phyloP scores from a whole-genome alignment of 805 yeast genomes.

The Kluyveromyces nonfermentans region DNA sequence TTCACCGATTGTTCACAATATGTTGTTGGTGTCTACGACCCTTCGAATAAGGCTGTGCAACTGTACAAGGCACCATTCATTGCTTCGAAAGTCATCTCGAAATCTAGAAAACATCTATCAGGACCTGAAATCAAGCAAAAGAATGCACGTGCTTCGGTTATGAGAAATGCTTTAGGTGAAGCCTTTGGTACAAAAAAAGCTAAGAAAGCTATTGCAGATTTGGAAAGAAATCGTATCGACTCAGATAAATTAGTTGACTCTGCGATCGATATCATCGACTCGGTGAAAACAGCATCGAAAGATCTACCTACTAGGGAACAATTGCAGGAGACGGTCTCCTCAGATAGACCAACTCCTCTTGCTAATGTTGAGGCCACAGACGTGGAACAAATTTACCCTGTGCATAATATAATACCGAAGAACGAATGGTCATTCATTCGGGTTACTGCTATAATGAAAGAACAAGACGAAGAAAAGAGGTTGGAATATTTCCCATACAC shows the following conservation, averaged over 20 bases:
- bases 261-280: constrained; percentile 75
- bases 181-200: constrained; percentile 97
- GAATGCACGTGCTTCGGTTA: constrained; percentile 39
- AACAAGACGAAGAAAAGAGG: constrained; percentile 39
- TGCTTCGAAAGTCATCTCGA: constrained; percentile 54
- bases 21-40: constrained; percentile 71
- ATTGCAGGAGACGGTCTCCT: constrained; percentile 45
- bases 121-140: constrained; percentile 60
- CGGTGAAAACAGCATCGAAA: constrained; percentile 59
- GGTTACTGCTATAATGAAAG: constrained; percentile 51
- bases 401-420: constrained; percentile 58
- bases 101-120: constrained; percentile 42
- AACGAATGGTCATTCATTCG: constrained; percentile 56
- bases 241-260: constrained; percentile 65
- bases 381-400: constrained; percentile 75
- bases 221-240: constrained; percentile 79
- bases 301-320: constrained; percentile 64
- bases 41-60: constrained; percentile 51
- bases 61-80: constrained; percentile 56
- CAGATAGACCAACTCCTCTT: constrained; percentile 76
- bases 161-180: constrained; percentile 83
- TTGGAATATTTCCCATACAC: constrained; percentile 53
- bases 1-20: constrained; percentile 38
- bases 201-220: constrained; percentile 74
- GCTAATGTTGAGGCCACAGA: constrained; percentile 70